These are phyloP conservation scores for Isatis lusitanica DNA, from an alignment of 441 rosid genomes.

Conservation along the genomic window DNA sequence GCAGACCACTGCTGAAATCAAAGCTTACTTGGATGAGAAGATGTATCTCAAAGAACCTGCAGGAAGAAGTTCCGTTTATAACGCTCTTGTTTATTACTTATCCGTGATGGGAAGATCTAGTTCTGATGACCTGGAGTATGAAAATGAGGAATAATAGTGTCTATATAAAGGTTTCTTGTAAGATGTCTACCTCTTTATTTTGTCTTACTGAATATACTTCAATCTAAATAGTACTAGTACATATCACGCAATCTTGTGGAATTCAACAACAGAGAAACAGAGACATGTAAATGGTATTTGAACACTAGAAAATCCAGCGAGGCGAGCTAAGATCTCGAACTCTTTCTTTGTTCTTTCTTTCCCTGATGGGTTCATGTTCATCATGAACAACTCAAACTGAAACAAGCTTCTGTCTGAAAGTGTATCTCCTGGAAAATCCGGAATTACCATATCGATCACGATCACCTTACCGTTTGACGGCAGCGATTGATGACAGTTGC, in stretches of 20 bases:
- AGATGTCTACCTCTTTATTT: too few species aligned
- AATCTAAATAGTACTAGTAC: not conserved
- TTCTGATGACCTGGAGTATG: too few species aligned
- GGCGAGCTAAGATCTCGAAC: constrained; percentile 40
- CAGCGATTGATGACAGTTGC: constrained; percentile 41
- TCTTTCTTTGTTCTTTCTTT: constrained; percentile 50
- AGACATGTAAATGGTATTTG: constrained; percentile 39
- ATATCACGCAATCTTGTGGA: constrained; percentile 35
- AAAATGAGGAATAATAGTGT: too few species aligned
- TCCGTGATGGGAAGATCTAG: too few species aligned
- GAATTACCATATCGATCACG: constrained; percentile 42
- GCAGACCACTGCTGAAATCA: too few species aligned
- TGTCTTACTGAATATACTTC: not conserved
- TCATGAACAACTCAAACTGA: constrained; percentile 43
- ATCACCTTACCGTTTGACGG: constrained; percentile 46
- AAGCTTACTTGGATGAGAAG: too few species aligned
- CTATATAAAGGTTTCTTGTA: too few species aligned
- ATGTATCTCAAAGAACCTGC: too few species aligned
- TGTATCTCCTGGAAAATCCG: constrained; percentile 36
- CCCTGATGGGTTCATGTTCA: constrained; percentile 34
- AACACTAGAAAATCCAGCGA: constrained; percentile 45
- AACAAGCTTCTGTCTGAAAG: constrained; percentile 37
- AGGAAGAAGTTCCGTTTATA: too few species aligned
- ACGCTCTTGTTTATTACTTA: too few species aligned
- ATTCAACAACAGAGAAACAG: constrained; percentile 48